Conservation (phyloP, 2,329 filamentous ascomycete species). For the Periglandula ipomoeae region DNA sequence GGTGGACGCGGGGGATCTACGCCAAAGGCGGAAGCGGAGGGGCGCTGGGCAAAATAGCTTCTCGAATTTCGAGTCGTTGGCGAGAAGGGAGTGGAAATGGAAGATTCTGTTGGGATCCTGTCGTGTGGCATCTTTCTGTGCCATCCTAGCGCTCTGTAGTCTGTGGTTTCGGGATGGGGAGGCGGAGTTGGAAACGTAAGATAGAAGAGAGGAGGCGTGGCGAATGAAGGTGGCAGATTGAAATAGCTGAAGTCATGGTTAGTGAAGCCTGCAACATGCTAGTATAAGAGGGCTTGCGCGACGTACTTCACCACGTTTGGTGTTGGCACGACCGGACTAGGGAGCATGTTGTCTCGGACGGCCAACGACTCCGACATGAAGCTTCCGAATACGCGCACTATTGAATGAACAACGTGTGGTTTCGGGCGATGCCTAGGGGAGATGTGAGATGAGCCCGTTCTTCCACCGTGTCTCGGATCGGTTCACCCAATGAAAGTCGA, state of each 20-base stretch:
- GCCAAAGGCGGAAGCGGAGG: constrained; percentile 14
- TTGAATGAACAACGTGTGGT: background rate
- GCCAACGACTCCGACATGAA: constrained; percentile 13
- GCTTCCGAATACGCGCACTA: background rate
- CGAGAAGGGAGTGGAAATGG: background rate
- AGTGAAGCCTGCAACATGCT: background rate
- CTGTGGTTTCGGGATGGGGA: background rate
- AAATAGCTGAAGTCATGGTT: constrained; percentile 20
- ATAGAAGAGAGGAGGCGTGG: constrained; percentile 12
- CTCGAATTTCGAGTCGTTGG: constrained; percentile 2
- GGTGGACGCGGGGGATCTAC: constrained; percentile 48
- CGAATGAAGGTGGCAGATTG: constrained; percentile 15
- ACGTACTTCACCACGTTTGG: constrained; percentile 17
- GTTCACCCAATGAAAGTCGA: background rate
- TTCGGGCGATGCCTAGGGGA: background rate
- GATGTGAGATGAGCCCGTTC: no score
- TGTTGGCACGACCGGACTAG: background rate
- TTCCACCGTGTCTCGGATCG: background rate
- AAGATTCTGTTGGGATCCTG: background rate
- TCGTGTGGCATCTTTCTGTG: constrained; percentile 6
- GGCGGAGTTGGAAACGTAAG: constrained; percentile 9
- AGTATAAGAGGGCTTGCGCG: background rate
- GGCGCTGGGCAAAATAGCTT: constrained; percentile 4
- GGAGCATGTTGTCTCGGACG: constrained; percentile 1
- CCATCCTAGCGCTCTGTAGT: constrained; percentile 2